Base-by-base conservation (phyloP, 2,329 filamentous ascomycete genomes). In the Colletotrichum godetiae region DNA sequence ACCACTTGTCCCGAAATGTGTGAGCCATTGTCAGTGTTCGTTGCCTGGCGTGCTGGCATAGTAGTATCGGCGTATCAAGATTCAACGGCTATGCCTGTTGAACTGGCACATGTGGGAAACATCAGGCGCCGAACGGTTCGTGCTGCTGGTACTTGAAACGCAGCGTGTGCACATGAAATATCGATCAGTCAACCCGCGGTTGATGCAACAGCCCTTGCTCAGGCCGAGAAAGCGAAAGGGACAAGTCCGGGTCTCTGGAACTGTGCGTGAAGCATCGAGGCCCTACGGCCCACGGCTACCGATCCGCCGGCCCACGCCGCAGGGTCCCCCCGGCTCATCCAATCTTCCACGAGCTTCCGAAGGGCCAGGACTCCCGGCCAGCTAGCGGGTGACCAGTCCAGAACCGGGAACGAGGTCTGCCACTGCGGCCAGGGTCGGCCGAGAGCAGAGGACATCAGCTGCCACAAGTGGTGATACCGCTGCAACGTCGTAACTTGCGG, bases 241-340 rank as follows among this genome's bases (percentile, higher is more conserved):
- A 70, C 70, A 73, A 63, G 58, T 56, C 67, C 70, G 65, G 63
- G 35, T 70, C 19, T 58, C 55, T 64, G 66, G 65, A 61, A 64
- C 58, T 61, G 52, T 24, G 27, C 27, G 46, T 55, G 24, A 31
- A 27, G 56, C 22, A n/a, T 46, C 37, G 24, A 37, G 62, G 46
- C 56, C 42, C 55, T 42, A 60, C 35, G 19, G 70, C 49, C 12
- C 67, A 58, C 67, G 70, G 70, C 31, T 56, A 35, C 33, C 60
- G 70, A 73, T 73, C 67, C 70, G 66, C 61, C 24, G 64, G 58
- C 60, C 74, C 67, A 64, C 46, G 13, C 13, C 46, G 57, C 63
- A 72, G 67, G 74, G 74, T 65, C 58, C 56, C 72, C 74, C 74
- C 49, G 42, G 74, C 60, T 61, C 67, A 37, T 64, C 67, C 64